Evolutionary conservation across 2,329 filamentous ascomycete genomes (phyloP), one percentile per base, ranked within the genome.

Genomic region (Trichoderma gracile): DNA sequence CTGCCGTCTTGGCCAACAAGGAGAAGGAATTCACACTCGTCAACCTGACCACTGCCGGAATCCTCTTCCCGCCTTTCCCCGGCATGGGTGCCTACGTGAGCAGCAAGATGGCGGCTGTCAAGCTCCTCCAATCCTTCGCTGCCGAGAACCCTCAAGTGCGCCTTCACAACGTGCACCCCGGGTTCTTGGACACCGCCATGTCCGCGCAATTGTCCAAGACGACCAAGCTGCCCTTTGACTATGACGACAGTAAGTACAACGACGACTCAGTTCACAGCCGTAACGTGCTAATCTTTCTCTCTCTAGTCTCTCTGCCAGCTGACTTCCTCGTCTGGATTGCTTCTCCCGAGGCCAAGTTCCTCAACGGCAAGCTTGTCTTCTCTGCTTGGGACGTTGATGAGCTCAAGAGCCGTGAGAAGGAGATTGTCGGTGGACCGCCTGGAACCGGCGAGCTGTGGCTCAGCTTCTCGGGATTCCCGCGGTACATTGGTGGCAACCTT

Each of bases 321-420:
- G 53, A 55, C 25, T 55, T 55, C 53, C 53, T 55, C n/a, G 53
- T 55, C 53, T 55, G 53, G 53, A 7, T 55, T 6, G 33, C 53
- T 12, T 55, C 53, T 14, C 14, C 53, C 1, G 53, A 55, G 14
- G 53, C 53, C 17, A 23, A 5, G 4, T 55, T 55, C 9, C 53
- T 55, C 10, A 9, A 43, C 14, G 53, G 53, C 19, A 55, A 43
- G 38, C 21, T 55, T 23, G 53, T 55, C 25, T 55, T 55, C 15
- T 21, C 38, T n/a, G 15, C 15, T 7, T 55, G 53, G 53, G 53
- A 55, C 21, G 53, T 55, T 4, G 19, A 55, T 3, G 10, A 55
- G 42, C 38, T 55, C 17, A 55, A 55, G 19, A 7, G 21, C 21
- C 53, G 53, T 3, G 6, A 55, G 52, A n/a, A 55, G 4, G 8